Base-by-base conservation (phyloP, 306 rosid genomes). In the Lagenaria siceraria region DNA sequence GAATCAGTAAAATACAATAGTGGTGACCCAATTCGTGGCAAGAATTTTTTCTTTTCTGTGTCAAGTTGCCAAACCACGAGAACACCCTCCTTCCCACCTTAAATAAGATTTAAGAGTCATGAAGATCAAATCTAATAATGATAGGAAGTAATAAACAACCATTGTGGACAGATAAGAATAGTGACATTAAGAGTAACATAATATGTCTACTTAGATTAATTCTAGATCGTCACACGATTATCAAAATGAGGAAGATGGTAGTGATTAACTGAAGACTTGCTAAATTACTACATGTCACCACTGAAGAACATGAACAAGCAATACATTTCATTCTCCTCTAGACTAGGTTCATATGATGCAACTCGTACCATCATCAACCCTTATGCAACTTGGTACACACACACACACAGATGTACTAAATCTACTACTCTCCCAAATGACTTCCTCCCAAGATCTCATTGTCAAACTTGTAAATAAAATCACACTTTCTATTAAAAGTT, bases 81-180 rank as follows among this genome's bases (percentile, higher is more conserved):
- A 83, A 92, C 99, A 35, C 99, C 99, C 86, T 95, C 99, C 85
- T 80, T 87, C 75, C 99, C 97, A 74, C 99, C 97, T 92, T 80
- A 42, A 74, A 74, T 43, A 77, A 76, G 75, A 84, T 77, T 77
- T 46, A 69, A 69, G 65, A 42, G 80, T 78, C 38, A 80, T 40
- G 82, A 80, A 77, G 78, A 88, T 79, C 74, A 36, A 52, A 71
- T 66, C 24, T 40, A 31, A 80, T 38, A 33, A 46, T 24, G 42
- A 46, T 14, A 48, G n/a, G 49, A 42, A 77, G 74, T 77, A 33
- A 76, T 48, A 72, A 48, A 43, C 76, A 72, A 72, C 25, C 76
- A 72, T 72, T 72, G 21, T 48, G 24, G 15, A 38, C 5, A 49
- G 60, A 72, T 49, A 49, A 49, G 35, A 46, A 46, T 70, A 66